These are phyloP conservation scores for Aspergillus fijiensis DNA, from an alignment of 2,329 filamentous ascomycete genomes.

Conservation along the genomic window DNA sequence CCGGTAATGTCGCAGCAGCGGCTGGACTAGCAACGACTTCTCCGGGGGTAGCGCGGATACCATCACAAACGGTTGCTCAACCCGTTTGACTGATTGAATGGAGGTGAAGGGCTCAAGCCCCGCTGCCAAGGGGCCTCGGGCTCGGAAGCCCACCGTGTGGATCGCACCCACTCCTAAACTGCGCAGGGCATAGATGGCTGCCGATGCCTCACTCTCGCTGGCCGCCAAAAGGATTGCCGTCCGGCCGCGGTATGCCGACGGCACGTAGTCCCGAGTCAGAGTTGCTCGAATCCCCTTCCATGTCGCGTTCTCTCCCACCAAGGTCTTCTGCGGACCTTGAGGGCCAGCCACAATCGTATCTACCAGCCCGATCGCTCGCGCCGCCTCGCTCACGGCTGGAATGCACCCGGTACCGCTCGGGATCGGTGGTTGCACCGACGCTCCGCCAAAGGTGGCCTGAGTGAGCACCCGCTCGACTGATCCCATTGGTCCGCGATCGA, in stretches of 20 bases:
- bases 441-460: conserved; percentile 75
- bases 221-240: conserved; percentile 74
- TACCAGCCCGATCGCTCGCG: conserved; percentile 73
- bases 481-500: conserved; percentile 67
- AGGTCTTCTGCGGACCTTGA: conserved; percentile 30
- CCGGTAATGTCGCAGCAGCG: conserved; percentile 71
- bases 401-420: conserved; percentile 59
- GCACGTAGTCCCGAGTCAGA: conserved; percentile 76
- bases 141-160: conserved; percentile 80
- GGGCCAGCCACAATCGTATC: conserved; percentile 73
- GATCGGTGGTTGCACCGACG: conserved; percentile 74
- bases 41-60: conserved; percentile 76
- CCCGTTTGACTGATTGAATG: conserved; percentile 75
- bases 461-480: conserved; percentile 71
- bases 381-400: conserved; percentile 69
- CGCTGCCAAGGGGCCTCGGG: conserved; percentile 56
- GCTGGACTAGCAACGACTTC: conserved; percentile 75
- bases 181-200: conserved; percentile 74
- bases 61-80: conserved; percentile 78
- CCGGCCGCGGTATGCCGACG: conserved; percentile 74
- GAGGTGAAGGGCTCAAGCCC: conserved; percentile 65
- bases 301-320: conserved; percentile 77
- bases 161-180: conserved; percentile 75
- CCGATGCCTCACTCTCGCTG: conserved; percentile 71
- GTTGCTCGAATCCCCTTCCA: conserved; percentile 85